phyloP scores from a whole-genome alignment of 768 basidiomycete species.

The Mycena rosella region DNA sequence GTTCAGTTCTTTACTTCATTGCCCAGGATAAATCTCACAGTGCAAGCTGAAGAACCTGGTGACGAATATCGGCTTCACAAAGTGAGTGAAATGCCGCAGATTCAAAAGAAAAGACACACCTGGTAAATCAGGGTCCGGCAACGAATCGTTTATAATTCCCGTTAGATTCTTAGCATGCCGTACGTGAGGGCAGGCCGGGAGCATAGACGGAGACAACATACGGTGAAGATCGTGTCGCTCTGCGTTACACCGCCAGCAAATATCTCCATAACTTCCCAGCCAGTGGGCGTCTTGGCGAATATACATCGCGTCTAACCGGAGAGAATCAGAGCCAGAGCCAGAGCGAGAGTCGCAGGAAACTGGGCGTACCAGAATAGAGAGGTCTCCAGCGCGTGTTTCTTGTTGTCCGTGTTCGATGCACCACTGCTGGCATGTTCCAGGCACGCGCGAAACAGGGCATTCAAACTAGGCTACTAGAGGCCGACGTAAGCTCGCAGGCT shows the following conservation, averaged over 20 bases:
- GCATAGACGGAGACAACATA: slow-evolving; percentile 26
- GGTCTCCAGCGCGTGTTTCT: slow-evolving; percentile 65
- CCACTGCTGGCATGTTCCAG: slow-evolving; percentile 53
- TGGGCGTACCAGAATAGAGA: slow-evolving; percentile 55
- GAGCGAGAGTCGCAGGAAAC: neutral
- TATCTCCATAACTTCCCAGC: slow-evolving; percentile 82
- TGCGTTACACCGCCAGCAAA: slow-evolving; percentile 70
- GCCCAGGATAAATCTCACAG: slow-evolving; percentile 41
- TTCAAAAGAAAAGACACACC: slow-evolving; percentile 48
- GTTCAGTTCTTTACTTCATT: neutral
- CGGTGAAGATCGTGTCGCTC: slow-evolving; percentile 73
- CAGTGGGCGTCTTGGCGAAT: slow-evolving; percentile 69
- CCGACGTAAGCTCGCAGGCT: slow-evolving; percentile 2
- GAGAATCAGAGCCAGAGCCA: neutral
- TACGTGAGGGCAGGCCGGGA: neutral
- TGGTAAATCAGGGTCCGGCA: slow-evolving; percentile 60
- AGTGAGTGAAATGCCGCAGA: slow-evolving; percentile 12
- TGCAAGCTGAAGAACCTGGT: slow-evolving; percentile 68
- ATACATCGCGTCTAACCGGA: slow-evolving; percentile 49
- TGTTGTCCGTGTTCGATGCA: slow-evolving; percentile 51
- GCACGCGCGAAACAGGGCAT: slow-evolving; percentile 62
- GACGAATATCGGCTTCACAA: slow-evolving; percentile 59
- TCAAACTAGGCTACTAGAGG: slow-evolving; percentile 43
- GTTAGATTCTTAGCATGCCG: slow-evolving; percentile 60
- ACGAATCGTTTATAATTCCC: slow-evolving; percentile 57